Base-by-base conservation (phyloP, 2,329 filamentous ascomycete genomes). In the Ceratocystis alfenasii region DNA sequence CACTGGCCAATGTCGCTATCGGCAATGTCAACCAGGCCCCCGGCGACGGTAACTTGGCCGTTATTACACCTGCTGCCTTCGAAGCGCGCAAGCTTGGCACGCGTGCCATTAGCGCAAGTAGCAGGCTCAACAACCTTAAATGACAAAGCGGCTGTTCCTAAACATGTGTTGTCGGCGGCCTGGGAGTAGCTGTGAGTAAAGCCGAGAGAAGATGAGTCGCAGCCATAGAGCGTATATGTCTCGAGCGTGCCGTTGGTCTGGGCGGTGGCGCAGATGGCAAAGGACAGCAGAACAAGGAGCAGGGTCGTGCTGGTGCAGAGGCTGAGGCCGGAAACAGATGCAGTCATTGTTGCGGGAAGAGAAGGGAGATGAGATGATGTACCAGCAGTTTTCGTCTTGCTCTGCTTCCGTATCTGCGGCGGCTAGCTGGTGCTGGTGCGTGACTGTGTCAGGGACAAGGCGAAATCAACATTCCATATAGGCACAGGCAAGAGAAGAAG, bases 91-190 rank as follows among this genome's bases (percentile, higher is more conserved):
- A 69, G 67, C 25, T 68, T 66, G 28, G 68, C 68, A 20, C 67
- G 68, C 44, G 68, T 68, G 65, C 68, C 68, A 63, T 69, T 69
- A 12, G 68, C 64, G 36, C 68, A 69, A 12, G 55, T 28, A 15
- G 68, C 66, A 12, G 67, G 66, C 60, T 65, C 59, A 41, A 66
- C 33, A 36, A 69, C 61, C 57, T 65, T 62, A 55, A 69, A 68
- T 6, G 68, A 67, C 60, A 66, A 64, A 36, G 55, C 61, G 20
- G 63, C 65, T n/a, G 66, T 66, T 30, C 62, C 67, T 12, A 69
- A 65, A 33, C 68, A 69, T 17, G 65, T 64, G 36, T 66, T 46
- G 20, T 69, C 68, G 15, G 68, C 65, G n/a, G 65, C 64, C 48
- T 68, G 65, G 36, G 66, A 60, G 57, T 64, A 59, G 15, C 28